phyloP scores from a whole-genome alignment of 106 monocot genomes.

The Apostasia ramifera region DNA sequence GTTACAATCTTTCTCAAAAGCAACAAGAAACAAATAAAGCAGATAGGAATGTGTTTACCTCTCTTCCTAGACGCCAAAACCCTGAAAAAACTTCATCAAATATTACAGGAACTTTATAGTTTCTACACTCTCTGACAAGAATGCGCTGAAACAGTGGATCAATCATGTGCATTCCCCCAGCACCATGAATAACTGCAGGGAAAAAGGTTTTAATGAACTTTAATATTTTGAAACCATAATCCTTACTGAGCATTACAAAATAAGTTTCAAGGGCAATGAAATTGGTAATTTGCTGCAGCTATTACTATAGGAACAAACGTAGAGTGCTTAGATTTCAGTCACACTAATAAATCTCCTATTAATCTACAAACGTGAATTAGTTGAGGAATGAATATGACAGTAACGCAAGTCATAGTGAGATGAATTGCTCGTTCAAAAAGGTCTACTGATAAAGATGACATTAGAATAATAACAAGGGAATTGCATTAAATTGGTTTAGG shows the following conservation, averaged over 20 bases:
- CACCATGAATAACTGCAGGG: slow-evolving; percentile 82
- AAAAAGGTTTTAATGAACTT: neutral
- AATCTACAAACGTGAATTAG: too few species aligned
- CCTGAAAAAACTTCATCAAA: slow-evolving; percentile 99
- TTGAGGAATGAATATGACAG: too few species aligned
- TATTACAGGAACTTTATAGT: slow-evolving; percentile 74
- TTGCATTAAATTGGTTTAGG: too few species aligned
- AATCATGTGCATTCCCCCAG: slow-evolving; percentile 95
- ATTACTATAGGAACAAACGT: neutral
- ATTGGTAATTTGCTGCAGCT: neutral
- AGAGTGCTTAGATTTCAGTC: too few species aligned
- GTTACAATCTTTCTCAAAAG: neutral
- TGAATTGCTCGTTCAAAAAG: too few species aligned
- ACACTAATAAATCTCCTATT: too few species aligned
- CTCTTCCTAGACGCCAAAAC: slow-evolving; percentile 95
- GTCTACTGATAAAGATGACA: too few species aligned
- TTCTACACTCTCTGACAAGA: slow-evolving; percentile 64
- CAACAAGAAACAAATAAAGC: neutral
- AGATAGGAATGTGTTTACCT: slow-evolving; percentile 25
- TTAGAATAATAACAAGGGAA: too few species aligned
- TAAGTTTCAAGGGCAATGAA: neutral
- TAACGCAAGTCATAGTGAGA: too few species aligned
- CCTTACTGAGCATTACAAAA: neutral
- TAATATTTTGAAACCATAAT: neutral
- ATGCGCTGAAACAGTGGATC: slow-evolving; percentile 95